Evolutionary conservation across 1,284 basidiomycete species (phyloP).

Genomic region (Volvariella surrecta): DNA sequence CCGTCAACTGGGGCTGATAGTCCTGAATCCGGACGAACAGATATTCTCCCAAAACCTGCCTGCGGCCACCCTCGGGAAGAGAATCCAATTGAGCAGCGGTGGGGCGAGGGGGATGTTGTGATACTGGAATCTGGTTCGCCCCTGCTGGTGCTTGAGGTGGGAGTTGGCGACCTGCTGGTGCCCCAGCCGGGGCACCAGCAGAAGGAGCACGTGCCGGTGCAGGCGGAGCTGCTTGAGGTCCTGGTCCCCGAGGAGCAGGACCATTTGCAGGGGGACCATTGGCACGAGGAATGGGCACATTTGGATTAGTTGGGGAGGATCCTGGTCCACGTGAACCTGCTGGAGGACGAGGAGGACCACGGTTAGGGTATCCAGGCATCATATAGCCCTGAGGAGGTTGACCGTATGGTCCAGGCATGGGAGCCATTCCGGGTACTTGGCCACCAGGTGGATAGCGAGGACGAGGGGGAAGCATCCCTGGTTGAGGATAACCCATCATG

Average conservation of each 20-base stretch:
- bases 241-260: slow-evolving; percentile 39
- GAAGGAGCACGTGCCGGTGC: slow-evolving; percentile 35
- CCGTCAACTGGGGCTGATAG: slow-evolving; percentile 79
- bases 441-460: slow-evolving; percentile 74
- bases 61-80: slow-evolving; percentile 84
- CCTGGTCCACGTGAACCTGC: slow-evolving; percentile 44
- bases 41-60: slow-evolving; percentile 93
- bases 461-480: slow-evolving; percentile 82
- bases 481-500: slow-evolving; percentile 79
- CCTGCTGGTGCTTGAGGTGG: neutral
- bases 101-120: too few species aligned
- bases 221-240: slow-evolving; percentile 31
- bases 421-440: slow-evolving; percentile 67
- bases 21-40: slow-evolving; percentile 83
- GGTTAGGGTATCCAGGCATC: slow-evolving; percentile 53
- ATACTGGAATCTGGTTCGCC: too few species aligned
- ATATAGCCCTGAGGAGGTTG: slow-evolving; percentile 64
- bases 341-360: slow-evolving; percentile 46
- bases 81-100: slow-evolving; percentile 37
- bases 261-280: slow-evolving; percentile 45
- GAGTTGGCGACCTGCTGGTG: slow-evolving; percentile 19
- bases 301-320: slow-evolving; percentile 53
- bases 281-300: slow-evolving; percentile 46
- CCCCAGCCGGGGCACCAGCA: slow-evolving; percentile 21
- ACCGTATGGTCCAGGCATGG: slow-evolving; percentile 61